Evolutionary conservation across 768 basidiomycete species (phyloP).

Genomic region (Termitomyces sp.): DNA sequence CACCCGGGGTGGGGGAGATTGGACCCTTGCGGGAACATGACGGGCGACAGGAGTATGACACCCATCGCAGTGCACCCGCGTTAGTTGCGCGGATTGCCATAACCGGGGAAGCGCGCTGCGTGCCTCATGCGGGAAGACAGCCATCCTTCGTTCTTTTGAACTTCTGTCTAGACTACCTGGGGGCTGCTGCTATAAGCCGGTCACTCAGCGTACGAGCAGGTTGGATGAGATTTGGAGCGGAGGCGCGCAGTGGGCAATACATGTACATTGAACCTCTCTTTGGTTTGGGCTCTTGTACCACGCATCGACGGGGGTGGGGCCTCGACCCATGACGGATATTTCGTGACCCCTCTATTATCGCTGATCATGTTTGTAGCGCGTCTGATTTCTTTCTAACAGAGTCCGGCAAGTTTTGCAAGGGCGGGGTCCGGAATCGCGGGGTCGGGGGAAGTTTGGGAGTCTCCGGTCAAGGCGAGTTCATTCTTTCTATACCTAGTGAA

Average conservation of each 20-base stretch:
- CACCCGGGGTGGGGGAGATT: constrained; percentile 14
- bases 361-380: background rate
- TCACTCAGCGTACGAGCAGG: constrained; percentile 9
- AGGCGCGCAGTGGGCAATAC: background rate
- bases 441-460: background rate
- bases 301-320: constrained; percentile 2
- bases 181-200: background rate
- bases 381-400: background rate
- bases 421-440: constrained; percentile 1
- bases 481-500: background rate
- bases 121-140: constrained; percentile 3
- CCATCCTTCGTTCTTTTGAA: constrained; percentile 8
- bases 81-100: constrained; percentile 7
- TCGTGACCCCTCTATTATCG: background rate
- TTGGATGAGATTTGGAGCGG: constrained; percentile 11
- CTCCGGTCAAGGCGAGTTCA: constrained; percentile 5
- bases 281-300: constrained; percentile 11
- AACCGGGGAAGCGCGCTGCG: constrained; percentile 10
- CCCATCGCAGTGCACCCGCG: constrained; percentile 13
- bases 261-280: constrained; percentile 8
- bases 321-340: constrained; percentile 1
- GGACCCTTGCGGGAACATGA: constrained; percentile 8
- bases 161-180: constrained; percentile 9
- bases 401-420: constrained; percentile 5
- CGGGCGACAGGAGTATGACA: constrained; percentile 15